Evolutionary conservation across 495 filamentous ascomycete genomes (phyloP).

Genomic region (Chaetomium tenue): DNA sequence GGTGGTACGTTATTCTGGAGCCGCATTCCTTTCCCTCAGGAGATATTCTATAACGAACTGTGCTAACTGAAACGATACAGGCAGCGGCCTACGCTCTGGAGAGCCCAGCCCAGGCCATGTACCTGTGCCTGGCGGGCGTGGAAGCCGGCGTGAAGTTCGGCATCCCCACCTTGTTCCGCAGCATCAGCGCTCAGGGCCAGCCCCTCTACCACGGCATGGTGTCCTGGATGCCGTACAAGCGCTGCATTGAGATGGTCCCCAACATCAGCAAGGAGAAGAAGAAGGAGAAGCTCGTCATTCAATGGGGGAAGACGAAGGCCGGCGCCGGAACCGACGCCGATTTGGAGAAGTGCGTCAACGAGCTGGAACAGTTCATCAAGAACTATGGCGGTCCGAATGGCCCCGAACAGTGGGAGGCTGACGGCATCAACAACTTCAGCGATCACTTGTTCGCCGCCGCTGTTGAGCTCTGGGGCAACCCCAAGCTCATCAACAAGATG

Average conservation of each 20-base stretch:
- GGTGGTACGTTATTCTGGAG: background rate
- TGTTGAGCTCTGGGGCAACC: background rate
- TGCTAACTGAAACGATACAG: background rate
- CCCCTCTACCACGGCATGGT: background rate
- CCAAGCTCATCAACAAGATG: background rate
- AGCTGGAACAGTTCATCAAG: background rate
- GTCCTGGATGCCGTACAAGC: background rate
- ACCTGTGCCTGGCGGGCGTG: background rate
- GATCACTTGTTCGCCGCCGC: background rate
- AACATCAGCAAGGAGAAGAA: background rate
- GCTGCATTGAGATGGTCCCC: background rate
- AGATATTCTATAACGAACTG: too few relatives aligned
- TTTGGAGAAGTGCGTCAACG: background rate
- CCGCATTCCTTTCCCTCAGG: too few relatives aligned
- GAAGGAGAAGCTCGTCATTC: background rate
- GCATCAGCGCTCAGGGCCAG: background rate
- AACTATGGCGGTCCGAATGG: background rate
- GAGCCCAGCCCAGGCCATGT: background rate
- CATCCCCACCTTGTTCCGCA: constrained; percentile 5
- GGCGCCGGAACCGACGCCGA: background rate
- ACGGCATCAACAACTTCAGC: background rate
- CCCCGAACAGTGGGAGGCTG: background rate
- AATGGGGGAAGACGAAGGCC: background rate
- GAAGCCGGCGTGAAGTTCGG: background rate
- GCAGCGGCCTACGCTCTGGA: background rate